Evolutionary conservation across 176 grass and related monocot genomes (phyloP).

Genomic region (Oryza officinalis): DNA sequence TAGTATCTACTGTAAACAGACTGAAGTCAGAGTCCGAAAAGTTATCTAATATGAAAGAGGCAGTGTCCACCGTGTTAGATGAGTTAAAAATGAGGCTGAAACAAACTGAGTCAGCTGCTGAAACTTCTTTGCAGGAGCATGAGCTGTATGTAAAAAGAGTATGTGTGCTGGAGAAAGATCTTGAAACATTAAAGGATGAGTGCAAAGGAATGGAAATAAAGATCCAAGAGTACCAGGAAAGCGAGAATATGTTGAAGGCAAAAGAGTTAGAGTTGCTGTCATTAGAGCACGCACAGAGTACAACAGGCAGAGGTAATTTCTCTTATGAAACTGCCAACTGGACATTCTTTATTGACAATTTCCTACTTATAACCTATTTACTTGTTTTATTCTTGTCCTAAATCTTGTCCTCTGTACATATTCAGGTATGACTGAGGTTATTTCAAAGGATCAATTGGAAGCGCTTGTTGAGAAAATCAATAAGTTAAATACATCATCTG

Average conservation of each 20-base stretch:
- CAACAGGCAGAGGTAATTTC: slow-evolving; percentile 57
- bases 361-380: slow-evolving; percentile 32
- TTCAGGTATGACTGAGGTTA: slow-evolving; percentile 47
- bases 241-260: slow-evolving; percentile 49
- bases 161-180: slow-evolving; percentile 64
- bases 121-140: slow-evolving; percentile 60
- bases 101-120: slow-evolving; percentile 59
- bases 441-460: slow-evolving; percentile 71
- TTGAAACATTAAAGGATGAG: slow-evolving; percentile 56
- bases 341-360: slow-evolving; percentile 2
- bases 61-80: slow-evolving; percentile 45
- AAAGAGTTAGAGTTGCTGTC: slow-evolving; percentile 69
- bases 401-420: slow-evolving; percentile 7
- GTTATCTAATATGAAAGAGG: slow-evolving; percentile 41
- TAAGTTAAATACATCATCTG: slow-evolving; percentile 48
- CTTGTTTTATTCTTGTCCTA: slow-evolving; percentile 36
- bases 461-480: slow-evolving; percentile 79
- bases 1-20: slow-evolving; percentile 45
- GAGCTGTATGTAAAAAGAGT: slow-evolving; percentile 60
- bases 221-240: slow-evolving; percentile 58
- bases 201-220: slow-evolving; percentile 66
- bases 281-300: slow-evolving; percentile 45
- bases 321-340: background rate
- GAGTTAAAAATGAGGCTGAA: slow-evolving; percentile 62
- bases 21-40: slow-evolving; percentile 42